phyloP scores from a whole-genome alignment of 352 stramenopile species.

The Phytopythium mirpurense region DNA sequence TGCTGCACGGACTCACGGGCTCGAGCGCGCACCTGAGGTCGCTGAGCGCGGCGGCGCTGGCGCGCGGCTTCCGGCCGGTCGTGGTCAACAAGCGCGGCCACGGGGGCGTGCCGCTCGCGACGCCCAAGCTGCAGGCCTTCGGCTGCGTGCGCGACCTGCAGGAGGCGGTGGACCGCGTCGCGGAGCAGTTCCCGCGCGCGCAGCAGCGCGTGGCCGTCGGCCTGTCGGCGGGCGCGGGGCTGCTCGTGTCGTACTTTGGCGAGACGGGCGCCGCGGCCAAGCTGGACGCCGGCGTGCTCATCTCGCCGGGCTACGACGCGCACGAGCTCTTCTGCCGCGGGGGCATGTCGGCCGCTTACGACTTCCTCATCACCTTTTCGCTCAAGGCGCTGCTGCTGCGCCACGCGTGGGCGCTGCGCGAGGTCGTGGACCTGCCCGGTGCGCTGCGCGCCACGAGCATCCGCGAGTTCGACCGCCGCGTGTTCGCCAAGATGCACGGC shows the following conservation, averaged over 20 bases:
- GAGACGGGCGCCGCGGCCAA: conserved; percentile 24
- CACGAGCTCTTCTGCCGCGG: conserved; percentile 31
- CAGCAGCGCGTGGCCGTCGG: conserved; percentile 23
- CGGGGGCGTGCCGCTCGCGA: conserved; percentile 26
- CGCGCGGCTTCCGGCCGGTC: conserved; percentile 34
- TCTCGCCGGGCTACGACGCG: conserved; percentile 38
- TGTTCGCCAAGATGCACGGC: conserved; percentile 38
- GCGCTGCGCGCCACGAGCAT: conserved; percentile 23
- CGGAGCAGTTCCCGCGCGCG: conserved; percentile 17
- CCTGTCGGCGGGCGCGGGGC: conserved; percentile 28
- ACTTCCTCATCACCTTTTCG: conserved; percentile 38
- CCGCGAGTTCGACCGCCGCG: conserved; percentile 30
- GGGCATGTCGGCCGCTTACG: conserved; percentile 25
- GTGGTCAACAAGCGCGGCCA: conserved; percentile 54
- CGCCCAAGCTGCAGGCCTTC: conserved; percentile 34
- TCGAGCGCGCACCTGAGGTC: conserved; percentile 30
- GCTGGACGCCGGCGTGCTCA: conserved; percentile 23
- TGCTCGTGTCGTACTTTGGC: conserved; percentile 35
- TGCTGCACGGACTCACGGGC: conserved; percentile 38
- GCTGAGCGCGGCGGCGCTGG: conserved; percentile 28
- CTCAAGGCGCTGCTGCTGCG: conserved; percentile 30
- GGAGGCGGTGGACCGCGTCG: conserved; percentile 23
- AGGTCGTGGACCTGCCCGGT: conserved; percentile 19
- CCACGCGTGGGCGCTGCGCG: conserved; percentile 16
- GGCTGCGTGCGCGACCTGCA: conserved; percentile 31